These are phyloP conservation scores for Entomophthora muscae DNA, from an alignment of 371 early-diverging fungal genomes.

Conservation along the genomic window DNA sequence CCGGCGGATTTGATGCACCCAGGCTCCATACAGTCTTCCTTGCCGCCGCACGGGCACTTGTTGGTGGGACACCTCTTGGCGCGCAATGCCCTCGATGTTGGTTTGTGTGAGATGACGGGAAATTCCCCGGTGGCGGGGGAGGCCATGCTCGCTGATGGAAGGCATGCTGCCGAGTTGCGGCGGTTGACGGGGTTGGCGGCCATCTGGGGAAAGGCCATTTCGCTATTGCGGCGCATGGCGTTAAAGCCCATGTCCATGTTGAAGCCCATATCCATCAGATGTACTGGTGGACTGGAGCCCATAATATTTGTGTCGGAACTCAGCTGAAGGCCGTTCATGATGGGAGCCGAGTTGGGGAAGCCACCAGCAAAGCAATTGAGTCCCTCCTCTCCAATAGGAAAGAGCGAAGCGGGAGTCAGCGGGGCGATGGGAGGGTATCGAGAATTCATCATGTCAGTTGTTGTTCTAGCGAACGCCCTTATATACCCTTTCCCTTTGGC, in stretches of 20 bases:
- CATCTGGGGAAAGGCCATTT: background rate
- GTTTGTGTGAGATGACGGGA: background rate
- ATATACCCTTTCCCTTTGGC: no score
- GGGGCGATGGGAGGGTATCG: constrained; percentile 2
- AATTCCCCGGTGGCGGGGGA: background rate
- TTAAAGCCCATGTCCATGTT: background rate
- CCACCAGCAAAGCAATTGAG: background rate
- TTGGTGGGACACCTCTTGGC: constrained; percentile 7
- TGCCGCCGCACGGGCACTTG: constrained; percentile 7
- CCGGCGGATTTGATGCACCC: constrained; percentile 4
- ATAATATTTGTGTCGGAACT: background rate
- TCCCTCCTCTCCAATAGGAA: background rate
- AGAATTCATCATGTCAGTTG: background rate
- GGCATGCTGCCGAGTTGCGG: background rate
- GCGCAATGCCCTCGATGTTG: background rate
- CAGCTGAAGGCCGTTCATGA: background rate
- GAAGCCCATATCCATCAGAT: no score
- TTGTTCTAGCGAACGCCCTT: no score
- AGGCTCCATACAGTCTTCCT: constrained; percentile 3
- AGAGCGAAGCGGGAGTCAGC: background rate
- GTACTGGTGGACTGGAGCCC: background rate
- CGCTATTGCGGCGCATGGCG: background rate
- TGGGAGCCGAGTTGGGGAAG: background rate
- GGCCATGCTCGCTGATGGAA: background rate
- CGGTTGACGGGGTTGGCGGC: background rate